Conservation (phyloP, 2,329 filamentous ascomycete genomes). For the Botryosphaeria agaves region DNA sequence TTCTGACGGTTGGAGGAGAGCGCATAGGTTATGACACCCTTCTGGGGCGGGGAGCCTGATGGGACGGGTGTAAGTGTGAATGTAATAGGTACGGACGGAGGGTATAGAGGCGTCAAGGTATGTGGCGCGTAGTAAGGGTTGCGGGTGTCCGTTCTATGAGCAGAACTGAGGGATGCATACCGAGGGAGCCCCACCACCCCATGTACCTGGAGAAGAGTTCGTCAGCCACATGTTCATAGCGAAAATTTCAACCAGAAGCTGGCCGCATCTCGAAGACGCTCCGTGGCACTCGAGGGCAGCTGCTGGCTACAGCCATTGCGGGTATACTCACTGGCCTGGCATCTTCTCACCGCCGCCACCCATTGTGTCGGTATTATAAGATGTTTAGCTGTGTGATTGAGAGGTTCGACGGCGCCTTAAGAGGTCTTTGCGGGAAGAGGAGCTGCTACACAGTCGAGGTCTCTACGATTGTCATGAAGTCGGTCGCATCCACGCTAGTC, state of each 20-base stretch:
- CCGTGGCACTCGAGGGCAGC: too few relatives aligned
- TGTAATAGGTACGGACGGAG: background rate
- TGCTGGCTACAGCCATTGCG: too few relatives aligned
- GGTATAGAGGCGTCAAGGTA: slow-evolving; percentile 1
- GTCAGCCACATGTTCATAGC: too few relatives aligned
- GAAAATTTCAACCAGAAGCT: too few relatives aligned
- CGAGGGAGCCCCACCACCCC: slow-evolving; percentile 57
- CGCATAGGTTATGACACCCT: slow-evolving; percentile 51
- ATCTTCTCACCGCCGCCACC: slow-evolving; percentile 23
- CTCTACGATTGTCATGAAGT: too few relatives aligned
- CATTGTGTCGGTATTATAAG: slow-evolving; percentile 12
- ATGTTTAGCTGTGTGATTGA: too few relatives aligned
- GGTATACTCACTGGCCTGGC: slow-evolving; percentile 20
- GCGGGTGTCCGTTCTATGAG: background rate
- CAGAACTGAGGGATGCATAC: slow-evolving; percentile 32
- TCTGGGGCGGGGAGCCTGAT: slow-evolving; percentile 34
- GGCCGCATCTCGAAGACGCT: too few relatives aligned
- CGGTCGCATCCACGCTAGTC: too few relatives aligned
- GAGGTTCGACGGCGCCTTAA: too few relatives aligned
- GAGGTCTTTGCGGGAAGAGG: too few relatives aligned
- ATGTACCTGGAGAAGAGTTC: slow-evolving; percentile 44
- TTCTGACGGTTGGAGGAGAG: slow-evolving; percentile 79
- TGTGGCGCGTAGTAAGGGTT: background rate
- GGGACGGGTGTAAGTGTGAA: background rate
- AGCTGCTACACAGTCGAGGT: too few relatives aligned